phyloP scores from a whole-genome alignment of 176 grass and related monocot species.

The Triticum timopheevii region DNA sequence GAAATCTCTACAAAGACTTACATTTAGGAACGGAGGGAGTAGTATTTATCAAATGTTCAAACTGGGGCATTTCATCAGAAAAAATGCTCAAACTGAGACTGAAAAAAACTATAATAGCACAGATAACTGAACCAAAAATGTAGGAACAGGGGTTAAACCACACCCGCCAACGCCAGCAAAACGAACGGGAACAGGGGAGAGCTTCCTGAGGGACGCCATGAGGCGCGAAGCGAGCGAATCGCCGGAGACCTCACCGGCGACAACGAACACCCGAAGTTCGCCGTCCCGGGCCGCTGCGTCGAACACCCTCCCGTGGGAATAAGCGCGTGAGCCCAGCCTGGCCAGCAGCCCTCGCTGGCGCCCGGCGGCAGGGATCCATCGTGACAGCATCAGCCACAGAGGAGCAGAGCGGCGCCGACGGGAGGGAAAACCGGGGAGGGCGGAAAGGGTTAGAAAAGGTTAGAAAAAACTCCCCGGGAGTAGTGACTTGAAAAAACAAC shows the following conservation, averaged over 20 bases:
- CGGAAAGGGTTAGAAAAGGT: not conserved
- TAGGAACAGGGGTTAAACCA: not conserved
- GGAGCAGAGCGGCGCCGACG: constrained; percentile 21
- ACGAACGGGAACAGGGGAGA: constrained; percentile 73
- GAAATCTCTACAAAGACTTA: too few relatives aligned
- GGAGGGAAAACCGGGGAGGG: not conserved
- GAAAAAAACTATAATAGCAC: not conserved
- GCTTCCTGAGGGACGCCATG: constrained; percentile 66
- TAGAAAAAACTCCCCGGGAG: too few relatives aligned
- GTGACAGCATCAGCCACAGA: constrained; percentile 19
- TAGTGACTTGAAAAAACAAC: too few relatives aligned
- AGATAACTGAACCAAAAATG: constrained; percentile 12
- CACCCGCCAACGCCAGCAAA: constrained; percentile 90
- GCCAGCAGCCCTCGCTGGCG: not conserved
- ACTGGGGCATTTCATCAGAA: not conserved
- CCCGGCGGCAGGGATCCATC: constrained; percentile 21
- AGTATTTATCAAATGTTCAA: not conserved
- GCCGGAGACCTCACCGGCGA: constrained; percentile 95
- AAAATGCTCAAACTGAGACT: not conserved
- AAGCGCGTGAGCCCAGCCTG: constrained; percentile 12
- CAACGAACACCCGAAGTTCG: constrained; percentile 84
- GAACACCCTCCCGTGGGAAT: constrained; percentile 36
- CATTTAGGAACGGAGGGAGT: too few relatives aligned
- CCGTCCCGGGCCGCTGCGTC: constrained; percentile 71
- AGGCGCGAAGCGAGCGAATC: constrained; percentile 82